These are phyloP conservation scores for Cryptosporidium parvum DNA, from an alignment of 169 alveolate genomes.

Conservation along the genomic window DNA sequence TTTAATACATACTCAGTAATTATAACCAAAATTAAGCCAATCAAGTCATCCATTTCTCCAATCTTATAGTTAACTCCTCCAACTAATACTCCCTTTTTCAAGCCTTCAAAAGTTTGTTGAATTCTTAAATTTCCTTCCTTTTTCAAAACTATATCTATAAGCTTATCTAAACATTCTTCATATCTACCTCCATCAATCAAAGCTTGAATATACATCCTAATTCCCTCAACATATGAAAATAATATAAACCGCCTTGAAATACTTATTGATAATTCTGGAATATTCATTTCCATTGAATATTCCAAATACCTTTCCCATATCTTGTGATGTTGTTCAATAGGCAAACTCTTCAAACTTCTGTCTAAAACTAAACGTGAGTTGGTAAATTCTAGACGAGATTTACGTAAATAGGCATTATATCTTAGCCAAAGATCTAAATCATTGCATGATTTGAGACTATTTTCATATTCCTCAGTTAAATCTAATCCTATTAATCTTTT, in stretches of 20 bases:
- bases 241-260: conserved; percentile 38
- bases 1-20: conserved; percentile 24
- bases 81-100: conserved; percentile 4
- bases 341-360: conserved; percentile 35
- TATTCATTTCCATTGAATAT: conserved; percentile 16
- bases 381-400: conserved; percentile 18
- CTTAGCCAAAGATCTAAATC: conserved; percentile 50
- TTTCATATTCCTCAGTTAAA: conserved; percentile 28
- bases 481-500: conserved; percentile 7
- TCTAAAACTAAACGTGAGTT: conserved; percentile 56
- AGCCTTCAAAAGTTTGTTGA: not conserved
- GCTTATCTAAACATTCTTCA: conserved; percentile 11
- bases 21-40: not conserved
- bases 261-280: conserved; percentile 52
- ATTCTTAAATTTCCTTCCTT: conserved; percentile 13
- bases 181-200: conserved; percentile 27
- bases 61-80: conserved; percentile 11
- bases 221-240: conserved; percentile 33
- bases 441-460: conserved; percentile 48
- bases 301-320: conserved; percentile 62
- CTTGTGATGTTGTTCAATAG: conserved; percentile 29
- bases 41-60: conserved; percentile 23
- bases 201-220: conserved; percentile 34
- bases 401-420: conserved; percentile 12
- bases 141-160: not conserved